Evolutionary conservation across 1,284 basidiomycete species (phyloP), one percentile per base, ranked within the genome.

Genomic region (Cutaneotrichosporon sp.): DNA sequence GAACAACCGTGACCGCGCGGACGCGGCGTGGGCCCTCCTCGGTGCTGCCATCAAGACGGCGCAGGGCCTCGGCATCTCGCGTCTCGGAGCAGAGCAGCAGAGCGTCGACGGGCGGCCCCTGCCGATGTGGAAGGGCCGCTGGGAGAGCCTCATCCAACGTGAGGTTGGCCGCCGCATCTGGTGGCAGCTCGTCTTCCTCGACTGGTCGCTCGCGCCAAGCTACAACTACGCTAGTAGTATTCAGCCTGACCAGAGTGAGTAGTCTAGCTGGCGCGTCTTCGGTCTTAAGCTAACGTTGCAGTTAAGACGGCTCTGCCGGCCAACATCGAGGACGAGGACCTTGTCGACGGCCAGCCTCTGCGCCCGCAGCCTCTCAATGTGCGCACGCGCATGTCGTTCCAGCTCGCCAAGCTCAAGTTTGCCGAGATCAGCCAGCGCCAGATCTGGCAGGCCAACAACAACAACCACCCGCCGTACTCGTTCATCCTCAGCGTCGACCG

Each of bases 41-140:
- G 80, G 80, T 33, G 75, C 78, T 10, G 71, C 68, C 4, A 80
- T 81, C 75, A 81, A 80, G 76, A 81, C 80, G 71, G 80, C 79
- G 0, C 80, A 81, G 66, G 78, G 77, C 20, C 71, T 81, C 49
- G 80, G 80, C 11, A 65, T 81, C 1, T 79, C 78, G 3, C 68
- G 80, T n/a, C 69, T 81, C 2, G 80, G 80, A 10, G 76, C 75
- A 3, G 80, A 81, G 58, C 75, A 78, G 49, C 74, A 77, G 59
- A 63, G 67, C 22, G 63, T 69, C 31, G 71, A 76, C 51, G 76
- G 72, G 3, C 72, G 77, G n/a, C 69, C 72, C 18, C 61, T 74
- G 22, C 74, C 75, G 3, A 76, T 75, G 69, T 81, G 80, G 80
- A 76, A 72, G 42, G 79, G 79, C 9, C 71, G 78, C 43, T 81